These are phyloP conservation scores for Leccinum solheimii DNA, from an alignment of 1,284 basidiomycete species.

Conservation along the genomic window DNA sequence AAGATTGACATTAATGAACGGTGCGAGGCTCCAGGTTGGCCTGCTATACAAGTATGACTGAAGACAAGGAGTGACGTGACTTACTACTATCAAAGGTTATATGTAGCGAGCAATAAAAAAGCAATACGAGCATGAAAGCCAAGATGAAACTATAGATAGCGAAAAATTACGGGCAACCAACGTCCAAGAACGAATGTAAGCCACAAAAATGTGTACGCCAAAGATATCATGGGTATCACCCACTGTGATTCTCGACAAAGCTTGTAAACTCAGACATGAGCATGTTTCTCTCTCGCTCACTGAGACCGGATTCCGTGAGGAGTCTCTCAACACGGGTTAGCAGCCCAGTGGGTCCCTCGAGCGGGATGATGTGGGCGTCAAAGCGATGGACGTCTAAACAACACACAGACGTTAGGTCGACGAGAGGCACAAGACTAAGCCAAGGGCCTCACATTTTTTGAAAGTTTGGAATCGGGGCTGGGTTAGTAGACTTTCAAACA, in stretches of 20 bases:
- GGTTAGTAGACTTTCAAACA: slow-evolving; percentile 62
- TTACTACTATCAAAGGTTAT: slow-evolving; percentile 7
- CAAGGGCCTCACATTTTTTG: slow-evolving; percentile 58
- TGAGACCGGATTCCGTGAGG: slow-evolving; percentile 47
- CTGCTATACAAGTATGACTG: neutral
- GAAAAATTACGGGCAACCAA: slow-evolving; percentile 29
- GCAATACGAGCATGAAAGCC: slow-evolving; percentile 15
- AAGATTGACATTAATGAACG: slow-evolving; percentile 16
- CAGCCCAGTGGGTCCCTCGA: slow-evolving; percentile 70
- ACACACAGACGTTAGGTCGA: slow-evolving; percentile 6
- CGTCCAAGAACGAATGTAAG: slow-evolving; percentile 14
- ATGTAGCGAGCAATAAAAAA: slow-evolving; percentile 22
- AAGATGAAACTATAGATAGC: slow-evolving; percentile 24
- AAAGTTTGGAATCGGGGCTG: slow-evolving; percentile 62
- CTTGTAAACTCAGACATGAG: slow-evolving; percentile 62
- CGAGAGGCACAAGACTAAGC: slow-evolving; percentile 12
- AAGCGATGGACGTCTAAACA: slow-evolving; percentile 61
- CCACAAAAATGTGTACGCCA: neutral
- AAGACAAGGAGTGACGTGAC: slow-evolving; percentile 17
- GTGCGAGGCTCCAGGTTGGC: slow-evolving; percentile 4
- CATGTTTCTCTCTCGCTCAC: slow-evolving; percentile 47
- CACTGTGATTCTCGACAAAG: slow-evolving; percentile 50
- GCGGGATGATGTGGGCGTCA: slow-evolving; percentile 69
- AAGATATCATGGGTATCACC: slow-evolving; percentile 14
- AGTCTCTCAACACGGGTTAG: slow-evolving; percentile 61